Evolutionary conservation across 108 stramenopile species (phyloP).

Genomic region (Seminavis robusta): DNA sequence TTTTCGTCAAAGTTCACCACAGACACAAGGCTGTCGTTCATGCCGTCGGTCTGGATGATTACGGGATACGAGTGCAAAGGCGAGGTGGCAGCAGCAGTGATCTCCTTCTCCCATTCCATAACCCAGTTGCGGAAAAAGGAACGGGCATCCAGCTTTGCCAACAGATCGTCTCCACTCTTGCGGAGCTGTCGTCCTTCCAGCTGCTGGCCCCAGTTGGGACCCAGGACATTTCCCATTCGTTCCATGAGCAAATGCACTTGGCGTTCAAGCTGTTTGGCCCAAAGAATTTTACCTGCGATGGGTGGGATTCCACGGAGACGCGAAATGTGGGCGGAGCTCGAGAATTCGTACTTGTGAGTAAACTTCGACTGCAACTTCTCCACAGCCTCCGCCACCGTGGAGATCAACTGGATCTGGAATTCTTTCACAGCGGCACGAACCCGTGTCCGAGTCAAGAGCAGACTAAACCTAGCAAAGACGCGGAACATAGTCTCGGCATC

Average conservation of each 20-base stretch:
- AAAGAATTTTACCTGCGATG: slow-evolving; percentile 93
- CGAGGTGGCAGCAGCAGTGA: slow-evolving; percentile 53
- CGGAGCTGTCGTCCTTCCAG: slow-evolving; percentile 92
- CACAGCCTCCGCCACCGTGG: slow-evolving; percentile 87
- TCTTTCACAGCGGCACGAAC: slow-evolving; percentile 93
- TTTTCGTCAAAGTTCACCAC: slow-evolving; percentile 95
- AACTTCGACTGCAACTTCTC: slow-evolving; percentile 92
- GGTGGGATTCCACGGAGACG: slow-evolving; percentile 92
- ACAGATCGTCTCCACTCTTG: slow-evolving; percentile 89
- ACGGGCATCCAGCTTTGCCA: slow-evolving; percentile 88
- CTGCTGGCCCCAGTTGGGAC: slow-evolving; percentile 93
- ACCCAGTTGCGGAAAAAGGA: slow-evolving; percentile 85
- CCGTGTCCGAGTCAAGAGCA: slow-evolving; percentile 87
- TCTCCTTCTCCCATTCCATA: slow-evolving; percentile 75
- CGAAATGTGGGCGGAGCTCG: slow-evolving; percentile 64
- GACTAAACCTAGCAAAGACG: slow-evolving; percentile 93
- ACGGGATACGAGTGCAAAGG: slow-evolving; percentile 73
- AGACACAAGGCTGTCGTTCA: slow-evolving; percentile 53
- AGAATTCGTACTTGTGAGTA: slow-evolving; percentile 85
- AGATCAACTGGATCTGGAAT: slow-evolving; percentile 92
- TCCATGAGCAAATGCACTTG: slow-evolving; percentile 90
- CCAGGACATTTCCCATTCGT: slow-evolving; percentile 94
- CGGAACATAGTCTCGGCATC: slow-evolving; percentile 98
- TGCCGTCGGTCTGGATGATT: slow-evolving; percentile 40
- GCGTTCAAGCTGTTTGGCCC: slow-evolving; percentile 98